Evolutionary conservation across 371 early-diverging fungal species (phyloP).

Genomic region (Mucor mucedo): DNA sequence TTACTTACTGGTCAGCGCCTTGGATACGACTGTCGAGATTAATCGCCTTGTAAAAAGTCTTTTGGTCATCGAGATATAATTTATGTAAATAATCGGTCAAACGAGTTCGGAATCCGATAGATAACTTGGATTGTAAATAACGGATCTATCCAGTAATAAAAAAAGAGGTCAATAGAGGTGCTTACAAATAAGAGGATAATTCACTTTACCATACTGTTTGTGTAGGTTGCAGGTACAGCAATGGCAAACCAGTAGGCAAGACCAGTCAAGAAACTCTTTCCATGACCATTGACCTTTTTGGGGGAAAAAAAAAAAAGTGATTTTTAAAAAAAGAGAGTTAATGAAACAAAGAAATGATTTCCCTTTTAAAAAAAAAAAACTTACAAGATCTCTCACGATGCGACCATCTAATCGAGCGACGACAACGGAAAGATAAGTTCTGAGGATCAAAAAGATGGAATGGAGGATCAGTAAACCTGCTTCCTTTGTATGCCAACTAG

Average conservation of each 20-base stretch:
- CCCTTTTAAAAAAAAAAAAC: constrained; percentile 1
- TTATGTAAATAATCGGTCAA: constrained; percentile 82
- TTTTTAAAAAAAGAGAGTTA: constrained; percentile 1
- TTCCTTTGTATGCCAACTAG: constrained; percentile 77
- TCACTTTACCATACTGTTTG: constrained; percentile 88
- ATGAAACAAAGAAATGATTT: background rate
- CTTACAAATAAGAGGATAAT: background rate
- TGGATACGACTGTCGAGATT: constrained; percentile 86
- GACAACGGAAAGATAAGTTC: constrained; percentile 92
- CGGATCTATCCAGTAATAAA: constrained; percentile 57
- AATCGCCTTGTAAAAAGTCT: constrained; percentile 83
- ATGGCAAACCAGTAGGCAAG: constrained; percentile 93
- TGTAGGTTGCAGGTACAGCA: constrained; percentile 96
- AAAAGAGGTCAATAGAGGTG: background rate
- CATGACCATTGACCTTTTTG: constrained; percentile 44
- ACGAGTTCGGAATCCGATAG: constrained; percentile 87
- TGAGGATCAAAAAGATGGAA: constrained; percentile 83
- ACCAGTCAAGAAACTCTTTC: constrained; percentile 49
- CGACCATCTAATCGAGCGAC: constrained; percentile 93
- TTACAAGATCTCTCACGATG: constrained; percentile 91
- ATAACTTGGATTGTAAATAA: constrained; percentile 90
- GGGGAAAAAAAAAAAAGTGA: no score
- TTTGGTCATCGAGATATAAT: constrained; percentile 74
- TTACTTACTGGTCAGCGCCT: constrained; percentile 81
- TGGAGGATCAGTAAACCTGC: constrained; percentile 80